These are phyloP conservation scores for Eustoma russellianum DNA, from an alignment of 257 asterid genomes.

Conservation along the genomic window DNA sequence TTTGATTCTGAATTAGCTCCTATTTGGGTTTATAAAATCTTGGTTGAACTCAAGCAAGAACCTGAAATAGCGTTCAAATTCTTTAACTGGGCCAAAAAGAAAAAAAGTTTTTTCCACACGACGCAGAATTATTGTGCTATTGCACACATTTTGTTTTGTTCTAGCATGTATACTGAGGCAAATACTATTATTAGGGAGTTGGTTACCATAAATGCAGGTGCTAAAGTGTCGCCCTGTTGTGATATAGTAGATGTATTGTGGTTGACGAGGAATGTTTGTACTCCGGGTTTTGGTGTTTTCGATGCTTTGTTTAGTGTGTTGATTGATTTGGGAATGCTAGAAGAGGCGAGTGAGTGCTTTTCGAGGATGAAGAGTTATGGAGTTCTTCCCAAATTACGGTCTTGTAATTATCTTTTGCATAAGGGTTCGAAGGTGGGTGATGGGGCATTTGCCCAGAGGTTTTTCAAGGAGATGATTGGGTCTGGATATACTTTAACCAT, in stretches of 20 bases:
- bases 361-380: constrained; percentile 50
- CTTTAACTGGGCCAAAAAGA: constrained; percentile 58
- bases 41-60: constrained; percentile 54
- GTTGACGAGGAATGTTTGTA: constrained; percentile 52
- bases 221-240: constrained; percentile 13
- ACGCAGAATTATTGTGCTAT: constrained; percentile 55
- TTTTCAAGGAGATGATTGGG: constrained; percentile 53
- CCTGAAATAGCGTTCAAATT: constrained; percentile 66
- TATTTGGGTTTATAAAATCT: constrained; percentile 39
- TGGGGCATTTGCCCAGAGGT: constrained; percentile 35
- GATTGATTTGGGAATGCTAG: constrained; percentile 58
- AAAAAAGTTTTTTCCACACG: constrained; percentile 42
- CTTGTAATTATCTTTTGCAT: constrained; percentile 72
- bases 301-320: constrained; percentile 64
- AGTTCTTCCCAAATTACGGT: constrained; percentile 58
- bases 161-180: constrained; percentile 59
- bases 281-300: constrained; percentile 71
- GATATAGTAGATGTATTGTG: constrained; percentile 58
- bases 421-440: constrained; percentile 38
- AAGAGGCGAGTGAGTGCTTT: constrained; percentile 76
- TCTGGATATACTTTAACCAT: constrained; percentile 55
- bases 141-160: constrained; percentile 78
- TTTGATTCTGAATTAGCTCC: constrained; percentile 49
- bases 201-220: constrained; percentile 28
- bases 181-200: constrained; percentile 44